Evolutionary conservation across 495 filamentous ascomycete genomes (phyloP).

Genomic region (Cenococcum geophilum): DNA sequence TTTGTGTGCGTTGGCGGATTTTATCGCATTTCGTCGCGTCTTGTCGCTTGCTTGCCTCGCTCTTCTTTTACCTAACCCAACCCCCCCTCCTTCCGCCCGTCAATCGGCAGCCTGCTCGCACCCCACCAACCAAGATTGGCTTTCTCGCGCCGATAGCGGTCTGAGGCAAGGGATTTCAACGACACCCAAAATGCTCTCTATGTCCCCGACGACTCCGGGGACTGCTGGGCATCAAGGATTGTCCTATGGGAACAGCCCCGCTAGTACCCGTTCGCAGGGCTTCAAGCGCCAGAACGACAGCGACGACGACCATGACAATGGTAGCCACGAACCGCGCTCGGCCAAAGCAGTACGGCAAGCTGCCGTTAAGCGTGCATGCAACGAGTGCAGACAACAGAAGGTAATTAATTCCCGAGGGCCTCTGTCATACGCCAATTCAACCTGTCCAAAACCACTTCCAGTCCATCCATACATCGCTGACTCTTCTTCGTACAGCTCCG

Average conservation of each 20-base stretch:
- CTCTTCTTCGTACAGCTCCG: conserved; percentile 52
- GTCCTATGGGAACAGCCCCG: conserved; percentile 24
- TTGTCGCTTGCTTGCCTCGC: no score
- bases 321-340: conserved; percentile 11
- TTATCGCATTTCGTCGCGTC: no score
- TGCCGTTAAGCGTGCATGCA: conserved; percentile 55
- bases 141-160: background rate
- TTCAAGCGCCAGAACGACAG: conserved; percentile 27
- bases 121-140: background rate
- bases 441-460: conserved; percentile 1
- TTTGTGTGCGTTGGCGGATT: no score
- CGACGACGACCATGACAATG: conserved; percentile 27
- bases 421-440: background rate
- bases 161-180: background rate
- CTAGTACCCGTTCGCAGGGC: conserved; percentile 21
- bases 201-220: conserved; percentile 28
- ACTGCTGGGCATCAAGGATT: conserved; percentile 15
- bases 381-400: conserved; percentile 95
- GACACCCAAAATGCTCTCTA: conserved; percentile 19
- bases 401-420: conserved; percentile 41
- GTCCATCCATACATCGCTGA: conserved; percentile 8
- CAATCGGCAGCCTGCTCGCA: background rate
- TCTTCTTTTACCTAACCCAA: no score
- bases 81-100: no score
- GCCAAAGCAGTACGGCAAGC: conserved; percentile 10